Evolutionary conservation across 169 alveolate species (phyloP), one percentile per base, ranked within the genome.

Genomic region (Pseudocohnilembus persalinus): DNA sequence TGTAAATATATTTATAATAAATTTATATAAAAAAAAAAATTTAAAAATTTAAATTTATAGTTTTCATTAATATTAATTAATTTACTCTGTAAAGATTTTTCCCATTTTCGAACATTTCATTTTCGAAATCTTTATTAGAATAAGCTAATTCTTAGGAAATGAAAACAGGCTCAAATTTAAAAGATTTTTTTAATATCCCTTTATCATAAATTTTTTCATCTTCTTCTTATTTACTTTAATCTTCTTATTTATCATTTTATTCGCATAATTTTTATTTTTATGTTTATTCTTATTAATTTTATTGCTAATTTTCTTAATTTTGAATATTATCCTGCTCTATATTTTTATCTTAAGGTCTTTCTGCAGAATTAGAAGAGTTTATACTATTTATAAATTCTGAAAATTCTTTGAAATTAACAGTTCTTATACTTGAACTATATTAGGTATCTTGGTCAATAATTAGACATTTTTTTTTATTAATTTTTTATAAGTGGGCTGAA

Each of bases 401-500:
- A 73, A 79, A 79, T 29, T 79, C 84, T 49, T 30, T 79, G 15
- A 79, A 79, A 64, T 79, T 79, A 15, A 79, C 35, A n/a, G 84
- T 79, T 79, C 64, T 79, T 28, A 34, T 26, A 35, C 75, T 34
- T 25, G 84, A 79, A 26, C 84, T 79, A 29, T 79, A 79, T 29
- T 73, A 63, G 28, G 34, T 1, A 79, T 79, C 84, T 0, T 30
- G 31, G 63, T 79, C 84, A 28, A 79, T 29, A 1, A 79, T 49
- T 79, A 79, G 63, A 0, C 35, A 35, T 76, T 79, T 79, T 63
- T 63, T 79, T 79, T 72, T 49, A 63, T 34, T 76, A n/a, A 84
- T 79, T 34, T 84, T 84, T 27, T 77, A 32, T 0, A 84, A 35
- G 33, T 77, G 81, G 0, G 89, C 89, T 35, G 81, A 29, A 29